Conservation (phyloP, 495 filamentous ascomycete species). For the Annulohypoxylon maeteangense region DNA sequence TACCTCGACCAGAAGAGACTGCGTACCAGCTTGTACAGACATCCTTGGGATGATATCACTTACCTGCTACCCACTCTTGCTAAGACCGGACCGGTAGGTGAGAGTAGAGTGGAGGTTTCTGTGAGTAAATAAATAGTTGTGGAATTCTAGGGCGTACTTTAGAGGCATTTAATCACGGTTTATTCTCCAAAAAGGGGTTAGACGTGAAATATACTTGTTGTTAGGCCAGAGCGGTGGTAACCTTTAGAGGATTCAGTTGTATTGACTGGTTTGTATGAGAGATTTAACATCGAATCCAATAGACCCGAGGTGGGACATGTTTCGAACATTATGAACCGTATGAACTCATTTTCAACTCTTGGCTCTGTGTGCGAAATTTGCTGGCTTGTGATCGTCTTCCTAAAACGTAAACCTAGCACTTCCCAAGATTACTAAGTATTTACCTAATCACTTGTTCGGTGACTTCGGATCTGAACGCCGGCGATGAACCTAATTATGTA, state of each 20-base stretch:
- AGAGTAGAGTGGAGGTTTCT: slow-evolving; percentile 91
- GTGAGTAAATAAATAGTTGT: slow-evolving; percentile 53
- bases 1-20: slow-evolving; percentile 99
- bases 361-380: neutral
- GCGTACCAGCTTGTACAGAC: slow-evolving; percentile 96
- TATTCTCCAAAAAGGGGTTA: slow-evolving; percentile 5
- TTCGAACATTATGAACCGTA: slow-evolving; percentile 32
- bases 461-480: no score
- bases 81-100: slow-evolving; percentile 76
- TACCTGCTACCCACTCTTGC: slow-evolving; percentile 89
- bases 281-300: slow-evolving; percentile 29
- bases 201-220: slow-evolving; percentile 16
- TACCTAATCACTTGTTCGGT: neutral
- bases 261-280: slow-evolving; percentile 31
- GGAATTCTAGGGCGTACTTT: slow-evolving; percentile 27
- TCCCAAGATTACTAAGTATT: neutral
- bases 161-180: slow-evolving; percentile 21
- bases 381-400: neutral
- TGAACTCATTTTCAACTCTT: slow-evolving; percentile 8
- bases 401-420: neutral
- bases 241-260: slow-evolving; percentile 23
- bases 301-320: slow-evolving; percentile 21
- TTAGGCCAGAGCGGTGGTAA: slow-evolving; percentile 10
- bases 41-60: slow-evolving; percentile 98
- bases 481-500: no score